Evolutionary conservation across 108 stramenopile species (phyloP), one percentile per base, ranked within the genome.

Genomic region (Cyclotella cryptica): DNA sequence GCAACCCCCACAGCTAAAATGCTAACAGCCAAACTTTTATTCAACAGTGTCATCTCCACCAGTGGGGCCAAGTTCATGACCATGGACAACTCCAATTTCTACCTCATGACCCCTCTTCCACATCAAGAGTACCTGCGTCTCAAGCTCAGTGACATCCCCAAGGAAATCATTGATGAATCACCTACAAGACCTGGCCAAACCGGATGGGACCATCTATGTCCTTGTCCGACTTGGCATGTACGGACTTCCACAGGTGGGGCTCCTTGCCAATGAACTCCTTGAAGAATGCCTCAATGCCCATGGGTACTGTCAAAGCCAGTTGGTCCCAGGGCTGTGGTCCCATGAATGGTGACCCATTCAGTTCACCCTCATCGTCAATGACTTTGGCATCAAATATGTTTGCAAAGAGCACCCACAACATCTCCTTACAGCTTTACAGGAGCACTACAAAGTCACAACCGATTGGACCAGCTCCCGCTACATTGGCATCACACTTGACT

Each of bases 61-160:
- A 35, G 35, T 5, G 35, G 35, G 35, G 35, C 4, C 35, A 35
- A 35, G 35, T 35, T 35, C 35, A 35, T 35, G 35, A 35, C 35
- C 6, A 35, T 35, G 35, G 35, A 35, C 35, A 35, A 4, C 22
- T 24, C 51, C 81, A 80, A 57, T 72, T 87, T 6, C 26, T 27
- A 69, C 71, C 83, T 26, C 35, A 35, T 35, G 35, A 35, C 35
- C 35, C 67, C 68, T 1, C 66, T 84, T 66, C 52, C 64, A 14
- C 18, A 22, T 14, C 52, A 4, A 42, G 79, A 86, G 54, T 82
- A 82, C 72, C 77, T 86, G 42, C 54, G 78, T 1, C 71, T 87
- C 41, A 80, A 27, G 41, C 10, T 59, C 22, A 18, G 19, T 22
- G 24, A 65, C 40, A 41, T 65, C 19, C 68, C 77, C 2, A 40